Evolutionary conservation across 805 yeast genomes (phyloP).

Genomic region (Nakazawaea wickerhamii): DNA sequence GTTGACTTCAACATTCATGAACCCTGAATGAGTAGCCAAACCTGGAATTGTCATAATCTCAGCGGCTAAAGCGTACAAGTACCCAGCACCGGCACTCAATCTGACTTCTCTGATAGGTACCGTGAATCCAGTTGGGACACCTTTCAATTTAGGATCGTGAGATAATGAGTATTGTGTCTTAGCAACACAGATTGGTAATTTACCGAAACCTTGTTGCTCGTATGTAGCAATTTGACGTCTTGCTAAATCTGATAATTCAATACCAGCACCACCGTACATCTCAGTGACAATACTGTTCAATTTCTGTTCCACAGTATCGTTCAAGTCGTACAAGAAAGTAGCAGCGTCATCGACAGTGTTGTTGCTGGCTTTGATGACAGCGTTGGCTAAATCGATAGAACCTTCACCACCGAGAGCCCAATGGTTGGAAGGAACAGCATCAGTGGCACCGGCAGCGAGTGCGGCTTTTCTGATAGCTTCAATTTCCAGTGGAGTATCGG

Average conservation of each 20-base stretch:
- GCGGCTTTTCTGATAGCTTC: conserved; percentile 64
- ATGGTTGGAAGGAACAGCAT: conserved; percentile 77
- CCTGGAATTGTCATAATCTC: conserved; percentile 87
- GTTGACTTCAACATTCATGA: conserved; percentile 79
- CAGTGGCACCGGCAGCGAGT: conserved; percentile 70
- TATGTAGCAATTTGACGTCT: conserved; percentile 61
- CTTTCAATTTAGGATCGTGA: conserved; percentile 77
- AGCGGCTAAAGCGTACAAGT: conserved; percentile 78
- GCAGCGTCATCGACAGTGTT: background rate
- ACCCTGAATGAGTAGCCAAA: conserved; percentile 78
- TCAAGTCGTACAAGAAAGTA: conserved; percentile 56
- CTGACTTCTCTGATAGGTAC: conserved; percentile 80
- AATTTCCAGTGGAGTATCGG: conserved; percentile 66
- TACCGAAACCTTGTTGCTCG: conserved; percentile 69
- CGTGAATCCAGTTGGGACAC: conserved; percentile 75
- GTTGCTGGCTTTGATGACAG: conserved; percentile 57
- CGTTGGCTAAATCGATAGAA: conserved; percentile 67
- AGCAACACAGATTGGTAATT: conserved; percentile 79
- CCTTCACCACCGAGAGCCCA: conserved; percentile 88
- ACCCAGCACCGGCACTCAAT: conserved; percentile 86
- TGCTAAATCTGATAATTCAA: conserved; percentile 66
- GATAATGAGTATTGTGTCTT: conserved; percentile 83
- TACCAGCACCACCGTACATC: conserved; percentile 74
- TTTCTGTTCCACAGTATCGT: conserved; percentile 64
- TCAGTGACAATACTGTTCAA: conserved; percentile 61